Evolutionary conservation across 139 green algal species (phyloP).

Genomic region (Nannochloris sp.): DNA sequence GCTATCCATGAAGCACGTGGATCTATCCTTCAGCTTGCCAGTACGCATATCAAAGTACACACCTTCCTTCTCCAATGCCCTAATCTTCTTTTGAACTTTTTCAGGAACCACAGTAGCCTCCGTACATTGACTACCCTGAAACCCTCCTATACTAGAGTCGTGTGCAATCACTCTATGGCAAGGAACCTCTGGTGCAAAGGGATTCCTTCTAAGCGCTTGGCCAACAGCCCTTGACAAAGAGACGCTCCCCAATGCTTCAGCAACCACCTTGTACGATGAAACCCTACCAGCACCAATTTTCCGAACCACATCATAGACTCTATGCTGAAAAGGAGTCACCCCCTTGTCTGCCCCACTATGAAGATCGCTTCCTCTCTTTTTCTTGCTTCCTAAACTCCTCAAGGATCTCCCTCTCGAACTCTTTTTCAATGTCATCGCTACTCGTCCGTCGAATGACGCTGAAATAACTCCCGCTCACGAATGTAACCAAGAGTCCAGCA

Average conservation of each 20-base stretch:
- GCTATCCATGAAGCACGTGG: no score
- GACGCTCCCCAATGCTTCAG: slow-evolving; percentile 37
- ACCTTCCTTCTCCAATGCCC: slow-evolving; percentile 46
- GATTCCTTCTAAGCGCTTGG: slow-evolving; percentile 64
- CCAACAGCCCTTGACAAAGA: slow-evolving; percentile 47
- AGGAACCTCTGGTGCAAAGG: slow-evolving; percentile 58
- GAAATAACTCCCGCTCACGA: slow-evolving; percentile 39
- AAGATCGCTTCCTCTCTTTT: slow-evolving; percentile 5
- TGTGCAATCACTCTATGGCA: slow-evolving; percentile 68
- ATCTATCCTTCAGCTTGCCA: slow-evolving; percentile 1
- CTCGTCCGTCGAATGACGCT: slow-evolving; percentile 35
- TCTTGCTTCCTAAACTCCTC: slow-evolving; percentile 18
- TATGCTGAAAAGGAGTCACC: slow-evolving; percentile 32
- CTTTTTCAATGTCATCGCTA: slow-evolving; percentile 35
- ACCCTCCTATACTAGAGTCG: slow-evolving; percentile 57
- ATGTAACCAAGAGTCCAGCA: slow-evolving; percentile 22
- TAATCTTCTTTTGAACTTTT: slow-evolving; percentile 41
- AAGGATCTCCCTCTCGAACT: slow-evolving; percentile 34
- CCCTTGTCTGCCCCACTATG: slow-evolving; percentile 25
- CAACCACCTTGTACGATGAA: slow-evolving; percentile 57
- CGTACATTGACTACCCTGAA: slow-evolving; percentile 31
- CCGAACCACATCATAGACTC: slow-evolving; percentile 48
- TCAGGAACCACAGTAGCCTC: slow-evolving; percentile 27
- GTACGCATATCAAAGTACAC: slow-evolving; percentile 34
- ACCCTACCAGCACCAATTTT: slow-evolving; percentile 59